phyloP scores from a whole-genome alignment of 73 alveolate species.

The Effrenium voratum region DNA sequence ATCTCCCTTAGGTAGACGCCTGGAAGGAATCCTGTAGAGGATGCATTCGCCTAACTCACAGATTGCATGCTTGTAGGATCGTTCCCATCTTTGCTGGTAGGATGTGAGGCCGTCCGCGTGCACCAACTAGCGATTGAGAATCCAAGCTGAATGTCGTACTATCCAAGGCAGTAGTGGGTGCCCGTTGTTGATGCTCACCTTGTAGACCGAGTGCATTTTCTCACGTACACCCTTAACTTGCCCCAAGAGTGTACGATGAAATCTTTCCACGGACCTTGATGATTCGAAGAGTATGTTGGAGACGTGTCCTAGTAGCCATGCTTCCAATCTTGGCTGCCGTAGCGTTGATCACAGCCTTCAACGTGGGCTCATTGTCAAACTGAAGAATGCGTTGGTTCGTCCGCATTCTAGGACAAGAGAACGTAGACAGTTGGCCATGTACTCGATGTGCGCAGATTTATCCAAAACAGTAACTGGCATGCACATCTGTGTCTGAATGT shows the following conservation, averaged over 20 bases:
- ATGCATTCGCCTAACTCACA: no score
- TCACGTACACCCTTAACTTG: not conserved
- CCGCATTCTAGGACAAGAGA: not conserved
- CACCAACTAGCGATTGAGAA: not conserved
- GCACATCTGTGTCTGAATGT: not conserved
- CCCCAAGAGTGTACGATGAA: not conserved
- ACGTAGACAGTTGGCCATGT: not conserved
- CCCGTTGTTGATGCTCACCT: not conserved
- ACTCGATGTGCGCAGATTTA: not conserved
- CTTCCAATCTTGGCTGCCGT: not conserved
- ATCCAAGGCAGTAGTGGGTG: not conserved
- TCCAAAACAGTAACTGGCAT: not conserved
- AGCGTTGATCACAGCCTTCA: not conserved
- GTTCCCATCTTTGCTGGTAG: not conserved
- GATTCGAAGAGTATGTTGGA: not conserved
- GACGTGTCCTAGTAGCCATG: not conserved
- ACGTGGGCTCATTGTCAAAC: not conserved
- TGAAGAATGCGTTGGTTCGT: not conserved
- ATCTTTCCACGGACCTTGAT: not conserved
- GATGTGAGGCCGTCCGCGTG: not conserved
- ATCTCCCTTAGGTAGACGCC: not conserved
- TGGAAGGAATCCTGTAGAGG: not conserved
- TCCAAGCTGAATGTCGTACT: not conserved
- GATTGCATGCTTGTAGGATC: not conserved
- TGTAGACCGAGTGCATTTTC: not conserved